Evolutionary conservation across 495 filamentous ascomycete species (phyloP), one percentile per base, ranked within the genome.

Genomic region (Terfezia claveryi): DNA sequence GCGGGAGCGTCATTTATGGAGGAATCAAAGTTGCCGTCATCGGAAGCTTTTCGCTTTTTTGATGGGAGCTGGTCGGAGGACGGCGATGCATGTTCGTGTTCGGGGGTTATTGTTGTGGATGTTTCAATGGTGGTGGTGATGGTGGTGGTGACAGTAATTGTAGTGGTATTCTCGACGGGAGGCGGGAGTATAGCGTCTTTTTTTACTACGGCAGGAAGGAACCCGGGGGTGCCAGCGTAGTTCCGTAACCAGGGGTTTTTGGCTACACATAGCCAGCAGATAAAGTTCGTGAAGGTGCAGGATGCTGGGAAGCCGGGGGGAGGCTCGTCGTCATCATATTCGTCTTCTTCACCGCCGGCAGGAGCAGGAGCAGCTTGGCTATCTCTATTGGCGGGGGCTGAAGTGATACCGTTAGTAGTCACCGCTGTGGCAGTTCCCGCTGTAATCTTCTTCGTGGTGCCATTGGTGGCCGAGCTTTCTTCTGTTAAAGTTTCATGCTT

Each of bases 251-350:
- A 99, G 0, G 87, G 87, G 61, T 84, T 79, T 0, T 84, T 78
- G 23, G 89, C 81, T 37, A 91, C 73, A 61, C 92, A 99, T 64
- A 92, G 87, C 72, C 87, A 94, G 71, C 92, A 99, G 50, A 99
- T 76, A 62, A 95, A 83, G 32, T 16, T 23, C 1, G n/a, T 27
- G 50, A 32, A 51, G 50, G 16, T 51, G 3, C 1, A 17, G 14
- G 50, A 12, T 12, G 50, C 23, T n/a, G 50, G 50, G 50, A 51
- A 32, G 50, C 27, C 23, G 11, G 50, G n/a, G n/a, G 50, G 50
- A 64, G 4, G 4, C 14, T 46, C 41, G 8, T 46, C 64, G 16
- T 78, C 69, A 9, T 72, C 70, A 37, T 76, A 67, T 7, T 69
- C 70, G 16, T 72, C 70, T 9, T 61, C 68, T 12, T 66, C 65